Conservation (phyloP, 352 stramenopile species). For the Discostella stelligera region DNA sequence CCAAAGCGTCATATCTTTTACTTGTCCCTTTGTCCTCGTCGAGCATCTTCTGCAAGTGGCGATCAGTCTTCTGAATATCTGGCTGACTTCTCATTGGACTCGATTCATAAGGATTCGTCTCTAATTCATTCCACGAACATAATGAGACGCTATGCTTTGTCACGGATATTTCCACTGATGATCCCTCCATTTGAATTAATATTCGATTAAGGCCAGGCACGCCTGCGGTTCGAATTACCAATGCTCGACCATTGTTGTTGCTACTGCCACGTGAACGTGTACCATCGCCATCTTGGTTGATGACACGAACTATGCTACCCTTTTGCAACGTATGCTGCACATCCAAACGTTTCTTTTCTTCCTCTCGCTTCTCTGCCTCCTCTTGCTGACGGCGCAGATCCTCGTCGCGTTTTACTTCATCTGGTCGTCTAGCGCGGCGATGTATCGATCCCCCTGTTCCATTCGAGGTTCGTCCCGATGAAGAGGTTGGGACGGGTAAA, state of each 20-base stretch:
- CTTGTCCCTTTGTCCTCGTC: background rate
- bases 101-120: constrained; percentile 64
- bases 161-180: constrained; percentile 42
- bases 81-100: background rate
- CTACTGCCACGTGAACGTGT: constrained; percentile 2
- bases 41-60: background rate
- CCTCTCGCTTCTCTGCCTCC: constrained; percentile 53
- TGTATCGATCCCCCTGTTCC: constrained; percentile 17
- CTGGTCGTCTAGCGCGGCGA: constrained; percentile 37
- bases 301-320: constrained; percentile 65
- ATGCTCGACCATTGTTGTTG: constrained; percentile 35
- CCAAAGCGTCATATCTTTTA: background rate
- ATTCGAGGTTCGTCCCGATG: constrained; percentile 10
- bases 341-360: constrained; percentile 64
- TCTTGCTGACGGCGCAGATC: constrained; percentile 58
- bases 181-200: constrained; percentile 68
- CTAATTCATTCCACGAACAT: constrained; percentile 60
- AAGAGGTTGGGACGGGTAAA: constrained; percentile 43
- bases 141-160: constrained; percentile 62
- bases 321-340: constrained; percentile 74
- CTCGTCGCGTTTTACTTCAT: constrained; percentile 72
- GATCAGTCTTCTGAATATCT: background rate
- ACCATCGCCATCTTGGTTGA: constrained; percentile 15
- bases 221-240: constrained; percentile 64
- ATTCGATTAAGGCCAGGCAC: constrained; percentile 82